These are phyloP conservation scores for Trebouxia sp. DNA, from an alignment of 139 green algal species.

Conservation along the genomic window DNA sequence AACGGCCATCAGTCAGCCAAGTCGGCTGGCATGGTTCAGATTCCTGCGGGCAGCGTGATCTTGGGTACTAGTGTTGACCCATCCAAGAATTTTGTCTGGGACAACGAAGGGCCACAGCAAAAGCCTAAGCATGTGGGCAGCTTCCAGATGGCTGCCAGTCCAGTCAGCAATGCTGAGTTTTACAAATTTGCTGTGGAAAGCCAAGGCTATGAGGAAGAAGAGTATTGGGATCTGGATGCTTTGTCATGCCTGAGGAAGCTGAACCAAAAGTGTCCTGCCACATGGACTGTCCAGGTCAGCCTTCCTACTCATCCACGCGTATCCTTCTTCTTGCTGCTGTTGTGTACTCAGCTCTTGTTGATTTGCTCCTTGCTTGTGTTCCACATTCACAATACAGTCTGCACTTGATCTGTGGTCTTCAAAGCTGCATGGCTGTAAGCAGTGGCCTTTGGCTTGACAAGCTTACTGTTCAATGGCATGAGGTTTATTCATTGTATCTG, in stretches of 20 bases:
- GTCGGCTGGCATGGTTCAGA: not conserved
- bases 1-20: not conserved
- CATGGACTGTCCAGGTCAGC: constrained; percentile 48
- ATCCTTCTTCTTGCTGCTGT: not conserved
- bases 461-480: too few relatives aligned
- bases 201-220: constrained; percentile 44
- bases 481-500: too few relatives aligned
- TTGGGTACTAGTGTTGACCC: constrained; percentile 39
- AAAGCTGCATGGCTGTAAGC: too few relatives aligned
- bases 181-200: constrained; percentile 42
- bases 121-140: not conserved
- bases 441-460: too few relatives aligned
- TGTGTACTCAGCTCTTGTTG: too few relatives aligned
- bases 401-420: too few relatives aligned
- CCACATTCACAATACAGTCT: too few relatives aligned
- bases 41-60: constrained; percentile 30
- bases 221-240: constrained; percentile 50
- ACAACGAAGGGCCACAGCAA: constrained; percentile 58
- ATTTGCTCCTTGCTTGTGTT: too few relatives aligned
- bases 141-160: constrained; percentile 37
- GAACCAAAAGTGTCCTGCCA: constrained; percentile 47
- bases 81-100: constrained; percentile 56
- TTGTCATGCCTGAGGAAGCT: constrained; percentile 33
- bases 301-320: not conserved
- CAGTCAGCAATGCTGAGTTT: constrained; percentile 62